Evolutionary conservation across 768 basidiomycete genomes (phyloP).

Genomic region (Termitomyces sp.): DNA sequence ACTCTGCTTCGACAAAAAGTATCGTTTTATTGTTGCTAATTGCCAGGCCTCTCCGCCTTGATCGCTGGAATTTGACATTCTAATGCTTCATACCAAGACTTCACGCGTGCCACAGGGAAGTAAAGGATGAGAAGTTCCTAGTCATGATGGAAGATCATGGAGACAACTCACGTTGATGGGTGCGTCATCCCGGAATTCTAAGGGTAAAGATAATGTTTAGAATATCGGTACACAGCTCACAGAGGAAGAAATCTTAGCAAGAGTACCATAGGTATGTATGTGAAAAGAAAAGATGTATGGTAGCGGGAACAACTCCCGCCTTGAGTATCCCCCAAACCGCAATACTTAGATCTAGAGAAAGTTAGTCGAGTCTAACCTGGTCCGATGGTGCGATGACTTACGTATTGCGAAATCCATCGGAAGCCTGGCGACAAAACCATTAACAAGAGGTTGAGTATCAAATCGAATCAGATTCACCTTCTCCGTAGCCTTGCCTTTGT

Average conservation of each 20-base stretch:
- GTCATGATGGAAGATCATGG: neutral
- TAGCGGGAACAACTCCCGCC: slow-evolving; percentile 1
- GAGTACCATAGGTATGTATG: slow-evolving; percentile 4
- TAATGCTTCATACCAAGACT: no score
- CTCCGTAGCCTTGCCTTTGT: slow-evolving; percentile 96
- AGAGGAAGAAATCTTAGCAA: slow-evolving; percentile 2
- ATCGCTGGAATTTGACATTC: no score
- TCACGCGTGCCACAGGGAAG: neutral
- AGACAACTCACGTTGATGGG: neutral
- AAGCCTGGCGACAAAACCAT: slow-evolving; percentile 48
- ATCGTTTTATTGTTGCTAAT: neutral
- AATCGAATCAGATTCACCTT: slow-evolving; percentile 47
- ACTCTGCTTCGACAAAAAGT: neutral
- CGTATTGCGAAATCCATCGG: slow-evolving; percentile 98
- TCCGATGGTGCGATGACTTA: slow-evolving; percentile 31
- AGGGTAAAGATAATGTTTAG: slow-evolving; percentile 1
- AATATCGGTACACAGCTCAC: slow-evolving; percentile 8
- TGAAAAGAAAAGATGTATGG: neutral
- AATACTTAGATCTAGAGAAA: slow-evolving; percentile 29
- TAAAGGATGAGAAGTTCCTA: neutral
- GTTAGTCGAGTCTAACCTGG: neutral
- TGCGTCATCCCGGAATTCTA: neutral
- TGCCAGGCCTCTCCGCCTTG: neutral
- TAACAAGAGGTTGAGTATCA: neutral
- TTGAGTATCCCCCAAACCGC: slow-evolving; percentile 2